These are phyloP conservation scores for Melastoma malabathricum DNA, from an alignment of 345 rosid species.

Conservation along the genomic window DNA sequence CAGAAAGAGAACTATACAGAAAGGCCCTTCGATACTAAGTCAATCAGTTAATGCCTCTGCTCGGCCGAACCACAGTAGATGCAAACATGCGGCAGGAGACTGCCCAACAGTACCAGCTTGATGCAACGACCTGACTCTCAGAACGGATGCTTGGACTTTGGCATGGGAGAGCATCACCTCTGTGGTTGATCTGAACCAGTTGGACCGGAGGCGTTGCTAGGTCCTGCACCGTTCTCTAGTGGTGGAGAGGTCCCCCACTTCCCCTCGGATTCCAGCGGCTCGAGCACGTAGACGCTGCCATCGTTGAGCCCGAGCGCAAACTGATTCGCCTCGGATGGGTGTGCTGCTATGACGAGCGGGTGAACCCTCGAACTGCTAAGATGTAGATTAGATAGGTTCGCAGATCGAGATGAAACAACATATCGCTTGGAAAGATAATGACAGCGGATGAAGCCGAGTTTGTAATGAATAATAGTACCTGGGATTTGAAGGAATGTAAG, in stretches of 20 bases:
- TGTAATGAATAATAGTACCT: conserved; percentile 20
- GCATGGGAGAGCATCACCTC: conserved; percentile 14
- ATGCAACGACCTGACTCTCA: no score
- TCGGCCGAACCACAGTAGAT: no score
- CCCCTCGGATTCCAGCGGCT: conserved; percentile 61
- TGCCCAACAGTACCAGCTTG: no score
- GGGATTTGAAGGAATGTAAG: conserved; percentile 54
- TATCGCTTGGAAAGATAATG: not conserved
- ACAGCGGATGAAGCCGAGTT: no score
- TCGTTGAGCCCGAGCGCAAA: conserved; percentile 69
- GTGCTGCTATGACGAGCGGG: conserved; percentile 67
- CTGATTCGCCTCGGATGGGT: conserved; percentile 60
- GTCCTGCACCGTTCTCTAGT: conserved; percentile 46
- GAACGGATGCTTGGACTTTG: not conserved
- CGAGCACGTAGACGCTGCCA: conserved; percentile 53
- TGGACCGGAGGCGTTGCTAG: conserved; percentile 31
- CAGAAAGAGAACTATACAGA: no score
- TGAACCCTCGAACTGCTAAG: conserved; percentile 49
- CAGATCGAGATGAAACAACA: not conserved
- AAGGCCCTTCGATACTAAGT: no score
- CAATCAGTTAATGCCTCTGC: no score
- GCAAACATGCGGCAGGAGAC: no score
- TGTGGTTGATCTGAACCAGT: conserved; percentile 38
- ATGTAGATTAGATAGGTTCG: conserved; percentile 5
- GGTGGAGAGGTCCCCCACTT: conserved; percentile 72